These are phyloP conservation scores for Xerocomus nothofagi DNA, from an alignment of 1,284 basidiomycete species.

Conservation along the genomic window DNA sequence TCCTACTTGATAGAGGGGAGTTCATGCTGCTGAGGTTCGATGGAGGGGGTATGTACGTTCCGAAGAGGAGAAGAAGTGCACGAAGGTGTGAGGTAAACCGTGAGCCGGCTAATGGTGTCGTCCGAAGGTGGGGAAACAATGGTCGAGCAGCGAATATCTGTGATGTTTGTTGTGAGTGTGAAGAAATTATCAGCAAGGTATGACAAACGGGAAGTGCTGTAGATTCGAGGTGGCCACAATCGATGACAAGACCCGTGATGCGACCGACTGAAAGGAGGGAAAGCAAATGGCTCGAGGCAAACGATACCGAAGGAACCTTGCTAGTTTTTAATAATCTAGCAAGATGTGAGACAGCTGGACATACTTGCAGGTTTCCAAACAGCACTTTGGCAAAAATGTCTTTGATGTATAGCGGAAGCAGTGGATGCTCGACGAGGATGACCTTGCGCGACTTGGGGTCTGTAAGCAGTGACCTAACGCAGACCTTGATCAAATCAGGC, in stretches of 20 bases:
- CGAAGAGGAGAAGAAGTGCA: slow-evolving; percentile 77
- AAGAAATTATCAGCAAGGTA: not conserved
- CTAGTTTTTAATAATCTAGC: not conserved
- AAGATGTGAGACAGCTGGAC: slow-evolving; percentile 14
- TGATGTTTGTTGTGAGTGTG: not conserved
- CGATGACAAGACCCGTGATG: slow-evolving; percentile 90
- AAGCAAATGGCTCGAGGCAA: slow-evolving; percentile 84
- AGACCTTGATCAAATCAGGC: slow-evolving; percentile 6
- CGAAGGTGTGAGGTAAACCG: slow-evolving; percentile 75
- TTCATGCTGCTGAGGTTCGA: slow-evolving; percentile 64
- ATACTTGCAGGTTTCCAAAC: slow-evolving; percentile 88
- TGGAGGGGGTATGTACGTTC: slow-evolving; percentile 77
- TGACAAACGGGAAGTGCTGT: slow-evolving; percentile 78
- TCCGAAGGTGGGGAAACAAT: slow-evolving; percentile 75
- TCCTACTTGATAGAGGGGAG: slow-evolving; percentile 59
- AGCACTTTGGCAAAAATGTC: slow-evolving; percentile 83
- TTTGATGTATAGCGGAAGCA: slow-evolving; percentile 85
- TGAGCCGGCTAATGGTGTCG: slow-evolving; percentile 81
- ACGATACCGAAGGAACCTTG: slow-evolving; percentile 90
- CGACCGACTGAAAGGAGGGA: slow-evolving; percentile 83
- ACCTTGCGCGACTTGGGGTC: slow-evolving; percentile 94
- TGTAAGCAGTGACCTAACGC: slow-evolving; percentile 77
- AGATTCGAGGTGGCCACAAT: slow-evolving; percentile 90
- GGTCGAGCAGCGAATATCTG: slow-evolving; percentile 90
- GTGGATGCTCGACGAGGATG: slow-evolving; percentile 86